A percentile compares a stretch with the other conserved stretches of the same genome.
Evolutionary conservation across 768 basidiomycete species (phyloP).

Genomic region (Imleria badia): DNA sequence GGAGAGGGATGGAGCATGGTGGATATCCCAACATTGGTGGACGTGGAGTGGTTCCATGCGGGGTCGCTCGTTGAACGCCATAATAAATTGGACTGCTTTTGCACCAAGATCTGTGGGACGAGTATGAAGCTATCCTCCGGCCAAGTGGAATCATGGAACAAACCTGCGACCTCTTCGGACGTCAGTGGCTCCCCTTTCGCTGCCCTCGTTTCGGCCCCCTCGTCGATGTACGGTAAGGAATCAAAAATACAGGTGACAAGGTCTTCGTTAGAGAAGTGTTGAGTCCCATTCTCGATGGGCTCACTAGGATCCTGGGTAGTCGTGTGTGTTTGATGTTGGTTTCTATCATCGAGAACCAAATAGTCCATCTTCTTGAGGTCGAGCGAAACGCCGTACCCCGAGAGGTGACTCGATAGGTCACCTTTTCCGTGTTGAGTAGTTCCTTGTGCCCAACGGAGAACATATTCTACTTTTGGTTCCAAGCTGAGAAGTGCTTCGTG

Average conservation of each 20-base stretch:
- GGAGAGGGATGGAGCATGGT: slow-evolving; percentile 12
- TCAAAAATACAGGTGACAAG: slow-evolving; percentile 30
- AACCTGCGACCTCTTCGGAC: slow-evolving; percentile 56
- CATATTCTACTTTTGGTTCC: slow-evolving; percentile 60
- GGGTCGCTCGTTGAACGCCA: slow-evolving; percentile 55
- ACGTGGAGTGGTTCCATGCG: slow-evolving; percentile 26
- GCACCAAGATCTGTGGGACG: slow-evolving; percentile 55
- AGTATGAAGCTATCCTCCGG: background rate
- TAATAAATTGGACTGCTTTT: slow-evolving; percentile 74
- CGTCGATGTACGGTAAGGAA: slow-evolving; percentile 29
- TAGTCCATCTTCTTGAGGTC: slow-evolving; percentile 98
- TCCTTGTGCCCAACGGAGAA: slow-evolving; percentile 52
- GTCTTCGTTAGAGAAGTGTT: slow-evolving; percentile 16
- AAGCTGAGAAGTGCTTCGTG: slow-evolving; percentile 61
- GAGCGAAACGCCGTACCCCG: slow-evolving; percentile 89
- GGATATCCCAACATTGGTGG: slow-evolving; percentile 22
- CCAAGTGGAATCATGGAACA: slow-evolving; percentile 14
- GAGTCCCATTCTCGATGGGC: slow-evolving; percentile 5
- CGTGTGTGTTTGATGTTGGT: slow-evolving; percentile 18
- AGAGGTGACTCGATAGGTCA: slow-evolving; percentile 47
- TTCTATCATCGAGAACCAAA: slow-evolving; percentile 86
- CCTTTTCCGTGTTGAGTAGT: slow-evolving; percentile 37
- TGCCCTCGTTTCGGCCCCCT: slow-evolving; percentile 32
- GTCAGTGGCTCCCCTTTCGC: slow-evolving; percentile 45
- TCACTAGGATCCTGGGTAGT: background rate